Evolutionary conservation across 345 rosid species (phyloP).

Genomic region (Zanthoxylum bungeanum): DNA sequence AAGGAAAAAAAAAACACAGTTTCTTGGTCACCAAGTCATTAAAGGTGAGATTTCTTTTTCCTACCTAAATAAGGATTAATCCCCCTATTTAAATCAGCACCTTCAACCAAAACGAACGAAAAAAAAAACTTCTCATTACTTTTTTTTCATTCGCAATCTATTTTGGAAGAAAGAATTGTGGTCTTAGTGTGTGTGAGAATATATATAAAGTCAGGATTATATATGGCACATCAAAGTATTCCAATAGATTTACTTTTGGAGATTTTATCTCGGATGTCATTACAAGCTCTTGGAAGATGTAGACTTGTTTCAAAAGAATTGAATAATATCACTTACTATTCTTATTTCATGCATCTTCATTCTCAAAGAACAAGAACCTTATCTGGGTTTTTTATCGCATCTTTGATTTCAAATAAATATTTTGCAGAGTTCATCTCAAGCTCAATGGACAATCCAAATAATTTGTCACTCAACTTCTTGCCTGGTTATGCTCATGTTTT

Average conservation of each 20-base stretch:
- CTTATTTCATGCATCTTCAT: constrained; percentile 13
- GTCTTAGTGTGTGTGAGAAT: too few species aligned
- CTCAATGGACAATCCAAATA: neutral
- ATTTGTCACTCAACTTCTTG: constrained; percentile 8
- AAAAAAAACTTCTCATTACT: too few species aligned
- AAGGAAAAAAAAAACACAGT: too few species aligned
- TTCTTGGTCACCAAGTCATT: too few species aligned
- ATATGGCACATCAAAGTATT: neutral
- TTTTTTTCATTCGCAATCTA: too few species aligned
- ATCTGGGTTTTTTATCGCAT: constrained; percentile 15
- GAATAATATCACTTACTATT: constrained; percentile 7
- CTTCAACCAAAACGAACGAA: too few species aligned
- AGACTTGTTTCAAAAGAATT: constrained; percentile 1
- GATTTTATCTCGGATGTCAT: neutral
- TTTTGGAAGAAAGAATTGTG: too few species aligned
- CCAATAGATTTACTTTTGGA: neutral
- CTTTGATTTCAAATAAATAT: too few species aligned
- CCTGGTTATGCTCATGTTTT: neutral
- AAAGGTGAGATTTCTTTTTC: too few species aligned
- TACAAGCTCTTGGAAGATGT: constrained; percentile 4
- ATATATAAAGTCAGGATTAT: too few species aligned
- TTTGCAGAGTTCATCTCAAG: neutral
- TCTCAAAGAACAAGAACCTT: neutral
- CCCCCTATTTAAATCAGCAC: too few species aligned
- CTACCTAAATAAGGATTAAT: too few species aligned